Percentiles rank a stretch among this genome's conserved stretches.
phyloP scores from a whole-genome alignment of 495 filamentous ascomycete genomes.

The Trichocladium antarcticum region DNA sequence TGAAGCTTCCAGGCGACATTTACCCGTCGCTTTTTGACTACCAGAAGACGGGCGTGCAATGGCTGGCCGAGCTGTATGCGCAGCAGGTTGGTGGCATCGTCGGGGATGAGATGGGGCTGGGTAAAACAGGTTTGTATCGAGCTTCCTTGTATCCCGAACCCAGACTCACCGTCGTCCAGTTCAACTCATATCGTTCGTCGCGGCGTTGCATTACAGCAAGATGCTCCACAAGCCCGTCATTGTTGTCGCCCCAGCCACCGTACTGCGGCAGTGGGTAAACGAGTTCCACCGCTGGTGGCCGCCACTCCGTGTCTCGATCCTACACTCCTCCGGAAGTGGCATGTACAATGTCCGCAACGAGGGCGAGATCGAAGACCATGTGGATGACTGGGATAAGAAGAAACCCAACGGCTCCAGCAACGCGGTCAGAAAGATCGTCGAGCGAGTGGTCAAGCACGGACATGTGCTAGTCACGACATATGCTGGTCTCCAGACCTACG shows the following conservation, averaged over 20 bases:
- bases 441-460: conserved; percentile 72
- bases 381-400: conserved; percentile 34
- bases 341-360: conserved; percentile 76
- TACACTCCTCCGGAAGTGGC: conserved; percentile 89
- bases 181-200: conserved; percentile 83
- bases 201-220: conserved; percentile 80
- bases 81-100: conserved; percentile 89
- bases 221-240: conserved; percentile 73
- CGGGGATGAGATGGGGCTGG: conserved; percentile 95
- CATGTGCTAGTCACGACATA: conserved; percentile 94
- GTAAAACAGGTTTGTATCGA: conserved; percentile 53
- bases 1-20: conserved; percentile 81
- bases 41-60: conserved; percentile 89
- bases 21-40: conserved; percentile 86
- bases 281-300: conserved; percentile 99
- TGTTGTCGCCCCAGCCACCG: conserved; percentile 83
- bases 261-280: conserved; percentile 94
- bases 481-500: conserved; percentile 80
- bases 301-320: conserved; percentile 80
- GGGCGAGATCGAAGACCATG: conserved; percentile 57
- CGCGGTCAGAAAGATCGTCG: conserved; percentile 64
- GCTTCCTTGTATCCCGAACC: not conserved
- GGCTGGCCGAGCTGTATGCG: conserved; percentile 87
- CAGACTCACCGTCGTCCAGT: conserved; percentile 29
- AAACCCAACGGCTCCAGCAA: conserved; percentile 39